Percentiles rank a stretch among this genome's conserved stretches.
phyloP scores from a whole-genome alignment of 257 asterid species.

The Penstemon eatonii region DNA sequence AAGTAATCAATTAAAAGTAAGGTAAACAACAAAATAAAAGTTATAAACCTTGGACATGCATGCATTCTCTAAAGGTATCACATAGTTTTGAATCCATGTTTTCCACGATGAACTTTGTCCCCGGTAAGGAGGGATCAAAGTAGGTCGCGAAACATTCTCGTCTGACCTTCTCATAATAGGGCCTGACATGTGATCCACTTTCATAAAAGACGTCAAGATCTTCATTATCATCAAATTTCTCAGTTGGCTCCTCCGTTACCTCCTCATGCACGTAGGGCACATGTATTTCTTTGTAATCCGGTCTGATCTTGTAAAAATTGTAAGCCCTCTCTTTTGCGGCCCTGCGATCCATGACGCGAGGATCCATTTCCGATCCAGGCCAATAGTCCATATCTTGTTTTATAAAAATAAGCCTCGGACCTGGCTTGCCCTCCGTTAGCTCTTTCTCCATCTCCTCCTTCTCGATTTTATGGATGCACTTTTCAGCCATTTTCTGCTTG shows the following conservation, averaged over 20 bases:
- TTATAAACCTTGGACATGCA: too few species aligned
- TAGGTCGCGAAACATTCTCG: too few species aligned
- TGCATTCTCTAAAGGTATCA: too few species aligned
- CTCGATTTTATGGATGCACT: not conserved
- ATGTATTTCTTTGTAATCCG: not conserved
- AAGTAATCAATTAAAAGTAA: too few species aligned
- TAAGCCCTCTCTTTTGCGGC: not conserved
- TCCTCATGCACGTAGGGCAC: not conserved
- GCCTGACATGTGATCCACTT: too few species aligned
- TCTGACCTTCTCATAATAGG: too few species aligned
- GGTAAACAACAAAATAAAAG: too few species aligned
- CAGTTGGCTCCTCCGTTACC: not conserved
- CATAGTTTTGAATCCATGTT: too few species aligned
- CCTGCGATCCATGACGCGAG: not conserved
- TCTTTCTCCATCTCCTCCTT: not conserved
- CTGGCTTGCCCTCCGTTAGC: not conserved
- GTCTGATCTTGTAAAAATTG: not conserved
- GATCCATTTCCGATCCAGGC: conserved; percentile 1
- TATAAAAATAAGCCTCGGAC: not conserved
- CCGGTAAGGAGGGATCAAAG: too few species aligned
- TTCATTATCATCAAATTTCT: not conserved
- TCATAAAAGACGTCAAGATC: not conserved
- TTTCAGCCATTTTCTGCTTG: not conserved
- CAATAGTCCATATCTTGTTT: not conserved
- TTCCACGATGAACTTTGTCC: too few species aligned